phyloP scores from a whole-genome alignment of 371 early-diverging fungal genomes.

The Rhizopus stolonifer region DNA sequence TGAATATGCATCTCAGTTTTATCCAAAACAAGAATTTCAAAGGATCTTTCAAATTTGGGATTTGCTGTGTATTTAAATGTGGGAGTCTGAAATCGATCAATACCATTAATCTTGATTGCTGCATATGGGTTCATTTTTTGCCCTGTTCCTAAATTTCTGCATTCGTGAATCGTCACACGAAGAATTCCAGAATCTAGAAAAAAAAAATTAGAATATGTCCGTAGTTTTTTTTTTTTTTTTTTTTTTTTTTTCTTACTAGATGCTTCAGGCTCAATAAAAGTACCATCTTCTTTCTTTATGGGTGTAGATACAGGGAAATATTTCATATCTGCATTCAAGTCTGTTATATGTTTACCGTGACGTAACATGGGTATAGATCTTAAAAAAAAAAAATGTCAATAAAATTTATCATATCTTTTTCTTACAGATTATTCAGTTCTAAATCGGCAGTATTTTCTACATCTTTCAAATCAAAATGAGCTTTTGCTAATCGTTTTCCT shows the following conservation, averaged over 20 bases:
- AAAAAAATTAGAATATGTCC: not conserved
- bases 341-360: conserved; percentile 51
- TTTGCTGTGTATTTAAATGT: conserved; percentile 43
- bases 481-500: conserved; percentile 42
- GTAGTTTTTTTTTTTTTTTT: no score
- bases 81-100: conserved; percentile 40
- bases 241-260: conserved; percentile 44
- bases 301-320: conserved; percentile 66
- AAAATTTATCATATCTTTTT: not conserved
- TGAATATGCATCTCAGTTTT: conserved; percentile 34
- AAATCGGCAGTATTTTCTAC: conserved; percentile 35
- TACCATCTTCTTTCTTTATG: conserved; percentile 41
- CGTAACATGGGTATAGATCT: conserved; percentile 41
- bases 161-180: conserved; percentile 55
- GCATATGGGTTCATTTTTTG: conserved; percentile 48
- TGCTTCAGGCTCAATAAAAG: conserved; percentile 51
- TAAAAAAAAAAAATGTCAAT: not conserved
- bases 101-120: conserved; percentile 44
- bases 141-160: conserved; percentile 37
- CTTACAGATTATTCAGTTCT: conserved; percentile 17
- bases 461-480: conserved; percentile 53
- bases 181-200: conserved; percentile 51
- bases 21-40: conserved; percentile 50
- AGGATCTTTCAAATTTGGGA: conserved; percentile 47
- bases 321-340: conserved; percentile 53